Conservation (phyloP, 176 grass and related monocot species). For the Guadua angustifolia region DNA sequence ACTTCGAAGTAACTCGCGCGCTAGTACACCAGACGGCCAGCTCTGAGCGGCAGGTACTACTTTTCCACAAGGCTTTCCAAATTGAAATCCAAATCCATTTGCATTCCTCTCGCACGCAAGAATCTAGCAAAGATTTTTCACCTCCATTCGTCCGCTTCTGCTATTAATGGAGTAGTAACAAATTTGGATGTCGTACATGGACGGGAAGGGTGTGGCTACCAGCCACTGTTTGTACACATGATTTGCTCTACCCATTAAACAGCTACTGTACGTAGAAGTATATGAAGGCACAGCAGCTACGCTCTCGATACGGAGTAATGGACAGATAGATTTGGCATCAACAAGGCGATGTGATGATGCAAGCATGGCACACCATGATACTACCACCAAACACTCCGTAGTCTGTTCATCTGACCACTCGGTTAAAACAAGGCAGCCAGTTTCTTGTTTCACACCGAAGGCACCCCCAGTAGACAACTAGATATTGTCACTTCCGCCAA, state of each 20-base stretch:
- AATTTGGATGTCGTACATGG: background rate
- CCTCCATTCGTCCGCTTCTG: background rate
- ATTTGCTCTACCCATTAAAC: background rate
- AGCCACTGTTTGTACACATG: background rate
- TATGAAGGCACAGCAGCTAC: background rate
- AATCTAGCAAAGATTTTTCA: constrained; percentile 1
- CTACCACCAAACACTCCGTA: background rate
- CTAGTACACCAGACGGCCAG: background rate
- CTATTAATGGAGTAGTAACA: background rate
- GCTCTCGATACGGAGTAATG: background rate
- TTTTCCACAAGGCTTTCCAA: background rate
- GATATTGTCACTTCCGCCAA: constrained; percentile 13
- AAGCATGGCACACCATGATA: constrained; percentile 1
- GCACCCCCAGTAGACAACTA: background rate
- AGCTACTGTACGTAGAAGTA: background rate
- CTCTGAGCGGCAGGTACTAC: background rate
- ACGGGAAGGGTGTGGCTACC: background rate
- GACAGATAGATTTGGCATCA: background rate
- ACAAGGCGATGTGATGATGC: constrained; percentile 31
- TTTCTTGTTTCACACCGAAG: constrained; percentile 42
- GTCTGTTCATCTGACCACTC: background rate
- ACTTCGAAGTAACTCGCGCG: constrained; percentile 14
- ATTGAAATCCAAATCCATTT: background rate
- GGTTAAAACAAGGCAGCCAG: constrained; percentile 24
- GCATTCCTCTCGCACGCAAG: background rate